Base-by-base conservation (phyloP, 805 yeast species). In the Wilhelminamyces savonicus region DNA sequence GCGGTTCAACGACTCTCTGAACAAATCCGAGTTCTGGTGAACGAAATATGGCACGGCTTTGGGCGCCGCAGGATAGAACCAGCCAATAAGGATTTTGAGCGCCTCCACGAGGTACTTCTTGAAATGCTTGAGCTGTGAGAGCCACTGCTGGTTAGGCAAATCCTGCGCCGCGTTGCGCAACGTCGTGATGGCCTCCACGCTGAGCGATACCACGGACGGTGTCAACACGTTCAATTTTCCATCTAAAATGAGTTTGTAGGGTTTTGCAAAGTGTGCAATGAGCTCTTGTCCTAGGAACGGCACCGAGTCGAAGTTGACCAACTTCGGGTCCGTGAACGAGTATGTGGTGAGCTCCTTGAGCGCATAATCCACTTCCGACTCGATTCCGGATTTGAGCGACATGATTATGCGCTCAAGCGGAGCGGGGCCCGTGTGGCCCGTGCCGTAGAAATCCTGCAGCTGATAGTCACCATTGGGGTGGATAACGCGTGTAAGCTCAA, bases 161-260 rank as follows among this genome's bases (percentile, higher is more conserved):
- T 87, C 95, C 50, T 90, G 94, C 3, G 84, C 74, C 26, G 84
- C 59, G 54, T 92, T 92, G 48, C 97, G 69, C 33, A 92, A 60
- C 13, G 83, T 73, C 24, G 92, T 62, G 43, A 79, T 66, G 6
- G 81, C 67, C 47, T 62, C 64, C 28, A 59, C 54, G 14, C 64
- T 52, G 27, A 44, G 43, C 25, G 50, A 44, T 24, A 63, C 36
- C 14, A 37, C 24, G 8, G 41, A 42, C 16, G 41, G 43, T 12
- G 41, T 39, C 16, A 56, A 30, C 14, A 41, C 29, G 12, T 29
- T 28, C 2, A 32, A 30, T 19, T 44, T 40, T 7, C 41, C 36
- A 13, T 44, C 52, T 13, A 35, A 27, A 13, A 56, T 41, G 26
- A 37, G 33, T 19, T 45, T 55, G 42, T 42, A 52, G 37, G 70